phyloP scores from a whole-genome alignment of 1,284 basidiomycete genomes.

The Fomitopsis betulina region DNA sequence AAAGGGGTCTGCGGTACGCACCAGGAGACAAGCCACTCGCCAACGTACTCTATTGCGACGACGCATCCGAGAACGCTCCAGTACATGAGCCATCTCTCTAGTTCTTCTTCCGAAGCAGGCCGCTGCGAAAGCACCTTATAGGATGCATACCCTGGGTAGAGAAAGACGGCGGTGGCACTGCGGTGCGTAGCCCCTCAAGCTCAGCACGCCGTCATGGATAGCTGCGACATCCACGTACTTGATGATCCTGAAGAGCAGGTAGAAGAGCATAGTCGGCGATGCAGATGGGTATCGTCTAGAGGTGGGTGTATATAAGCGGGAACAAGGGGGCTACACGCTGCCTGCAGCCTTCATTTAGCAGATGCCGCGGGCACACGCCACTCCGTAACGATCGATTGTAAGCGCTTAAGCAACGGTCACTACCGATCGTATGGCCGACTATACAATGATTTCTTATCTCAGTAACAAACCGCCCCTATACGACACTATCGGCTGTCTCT shows the following conservation, averaged over 20 bases:
- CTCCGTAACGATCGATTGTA: background rate
- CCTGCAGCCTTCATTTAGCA: conserved; percentile 3
- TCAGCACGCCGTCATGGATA: background rate
- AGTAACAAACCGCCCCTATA: background rate
- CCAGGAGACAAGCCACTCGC: conserved; percentile 84
- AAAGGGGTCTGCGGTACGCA: conserved; percentile 29
- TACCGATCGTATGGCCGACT: background rate
- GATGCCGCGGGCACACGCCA: background rate
- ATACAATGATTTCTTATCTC: background rate
- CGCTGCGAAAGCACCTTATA: conserved; percentile 81
- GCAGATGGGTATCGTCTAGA: background rate
- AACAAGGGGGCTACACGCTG: background rate
- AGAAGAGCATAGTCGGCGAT: conserved; percentile 22
- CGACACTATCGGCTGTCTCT: background rate
- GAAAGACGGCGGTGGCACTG: conserved; percentile 66
- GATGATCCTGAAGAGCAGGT: conserved; percentile 25
- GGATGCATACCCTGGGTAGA: conserved; percentile 83
- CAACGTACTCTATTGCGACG: conserved; percentile 68
- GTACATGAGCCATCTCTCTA: conserved; percentile 88
- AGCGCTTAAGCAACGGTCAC: background rate
- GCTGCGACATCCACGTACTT: conserved; percentile 11
- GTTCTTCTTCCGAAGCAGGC: conserved; percentile 71
- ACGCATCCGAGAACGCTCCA: conserved; percentile 83
- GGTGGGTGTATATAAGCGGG: background rate
- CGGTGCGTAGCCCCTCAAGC: conserved; percentile 6